Evolutionary conservation across 1,139 yeast genomes (phyloP), one percentile per base, ranked within the genome.

Genomic region (Saccharomycopsis hybrid): DNA sequence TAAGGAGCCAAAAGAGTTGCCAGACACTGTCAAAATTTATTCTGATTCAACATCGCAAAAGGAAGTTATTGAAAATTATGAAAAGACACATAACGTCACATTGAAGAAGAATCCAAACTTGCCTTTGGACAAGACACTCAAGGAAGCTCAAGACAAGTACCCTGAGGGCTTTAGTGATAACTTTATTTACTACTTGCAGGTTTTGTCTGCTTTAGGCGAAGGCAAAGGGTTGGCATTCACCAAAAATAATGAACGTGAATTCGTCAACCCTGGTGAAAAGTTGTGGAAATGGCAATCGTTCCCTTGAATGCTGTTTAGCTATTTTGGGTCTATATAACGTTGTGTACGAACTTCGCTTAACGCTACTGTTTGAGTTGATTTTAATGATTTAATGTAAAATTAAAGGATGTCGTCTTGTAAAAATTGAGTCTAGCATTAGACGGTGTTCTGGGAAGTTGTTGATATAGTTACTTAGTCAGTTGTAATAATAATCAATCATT

Each of bases 261-360:
- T 74, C 39, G 68, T 80, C 50, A 80, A 80, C 60, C 85, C 85
- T 1, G 70, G 69, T 25, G 76, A 76, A 61, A 61, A 67, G 2
- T 58, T 73, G 45, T 80, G 80, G 76, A 72, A 71, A 58, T 79
- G 84, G 83, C 67, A 62, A 25, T 67, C 52, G 43, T 59, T 31
- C n/a, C 11, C 8, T 32, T 32, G 35, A 32, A 32, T 8, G 35
- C 11, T 11, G 8, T 32, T 11, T 32, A 32, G 35, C 35, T 32
- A 32, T 32, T 32, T 32, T 32, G 11, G 35, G 18, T 18, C 18
- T 18, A 18, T 18, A 18, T 18, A 18, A 18, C 2, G 18, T 18
- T 18, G 18, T 18, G 18, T 18, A 18, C 18, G 18, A 18, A 18
- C 18, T 18, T 18, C 18, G 18, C 18, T 18, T 18, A 18, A 18